These are phyloP conservation scores for Salvia rosmarinus DNA, from an alignment of 257 asterid genomes.

Conservation along the genomic window DNA sequence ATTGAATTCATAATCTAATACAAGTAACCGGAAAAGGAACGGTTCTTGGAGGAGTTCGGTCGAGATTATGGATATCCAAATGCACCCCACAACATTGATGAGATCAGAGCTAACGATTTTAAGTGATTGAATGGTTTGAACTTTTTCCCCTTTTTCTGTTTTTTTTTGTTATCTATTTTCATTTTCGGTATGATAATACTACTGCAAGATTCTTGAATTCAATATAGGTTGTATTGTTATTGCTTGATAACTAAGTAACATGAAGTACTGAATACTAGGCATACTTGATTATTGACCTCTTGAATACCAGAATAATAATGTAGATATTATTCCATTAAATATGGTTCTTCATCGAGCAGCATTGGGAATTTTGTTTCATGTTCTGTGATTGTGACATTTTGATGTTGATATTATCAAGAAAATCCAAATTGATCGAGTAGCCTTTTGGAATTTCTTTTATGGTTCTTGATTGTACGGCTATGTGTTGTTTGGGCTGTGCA, in stretches of 20 bases:
- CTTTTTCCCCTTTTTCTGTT: not conserved
- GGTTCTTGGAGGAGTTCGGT: constrained; percentile 73
- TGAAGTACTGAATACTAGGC: not conserved
- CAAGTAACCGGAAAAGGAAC: constrained; percentile 50
- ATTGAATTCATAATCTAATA: no score
- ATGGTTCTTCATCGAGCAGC: not conserved
- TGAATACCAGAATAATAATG: not conserved
- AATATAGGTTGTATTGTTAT: not conserved
- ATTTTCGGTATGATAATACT: not conserved
- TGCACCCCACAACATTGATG: constrained; percentile 66
- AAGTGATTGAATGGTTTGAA: constrained; percentile 71
- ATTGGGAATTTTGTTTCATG: not conserved
- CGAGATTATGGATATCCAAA: constrained; percentile 78
- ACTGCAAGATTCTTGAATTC: not conserved
- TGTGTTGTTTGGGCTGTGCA: constrained; percentile 37
- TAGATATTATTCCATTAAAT: not conserved
- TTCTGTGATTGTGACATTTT: constrained; percentile 28
- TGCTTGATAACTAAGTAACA: not conserved
- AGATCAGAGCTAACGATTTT: constrained; percentile 79
- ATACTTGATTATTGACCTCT: constrained; percentile 4
- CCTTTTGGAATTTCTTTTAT: not conserved
- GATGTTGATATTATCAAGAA: not conserved
- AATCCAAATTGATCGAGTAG: not conserved
- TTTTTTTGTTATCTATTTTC: not conserved
- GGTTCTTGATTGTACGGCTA: constrained; percentile 28